A percentile compares a stretch with the other conserved stretches of the same genome.
Conservation (phyloP, 1,139 yeast species). For the Saccharomyces hybrid region DNA sequence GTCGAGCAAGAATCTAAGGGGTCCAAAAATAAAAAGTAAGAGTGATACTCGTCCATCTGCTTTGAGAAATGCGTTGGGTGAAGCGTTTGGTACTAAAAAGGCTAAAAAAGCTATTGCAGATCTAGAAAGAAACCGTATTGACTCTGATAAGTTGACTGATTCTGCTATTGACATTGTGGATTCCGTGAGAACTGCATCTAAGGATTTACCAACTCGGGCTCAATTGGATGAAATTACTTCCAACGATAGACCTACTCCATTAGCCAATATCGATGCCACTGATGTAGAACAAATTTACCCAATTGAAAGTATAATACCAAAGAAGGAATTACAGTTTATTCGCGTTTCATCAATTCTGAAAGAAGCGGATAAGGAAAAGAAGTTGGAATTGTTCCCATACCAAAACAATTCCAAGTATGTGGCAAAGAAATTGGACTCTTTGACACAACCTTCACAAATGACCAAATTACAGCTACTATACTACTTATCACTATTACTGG, state of each 20-base stretch:
- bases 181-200: conserved; percentile 63
- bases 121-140: conserved; percentile 76
- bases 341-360: conserved; percentile 51
- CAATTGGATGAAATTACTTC: conserved; percentile 44
- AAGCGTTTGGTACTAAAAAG: conserved; percentile 93
- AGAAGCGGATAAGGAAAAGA: conserved; percentile 43
- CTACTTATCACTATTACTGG: conserved; percentile 72
- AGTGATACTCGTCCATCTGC: conserved; percentile 45
- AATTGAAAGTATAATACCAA: conserved; percentile 59
- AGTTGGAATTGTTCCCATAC: conserved; percentile 56
- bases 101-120: conserved; percentile 87
- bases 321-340: conserved; percentile 54
- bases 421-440: conserved; percentile 39
- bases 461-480: conserved; percentile 62
- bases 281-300: conserved; percentile 79
- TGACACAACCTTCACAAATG: conserved; percentile 42
- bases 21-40: conserved; percentile 54
- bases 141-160: conserved; percentile 68
- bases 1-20: conserved; percentile 43
- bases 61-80: conserved; percentile 81
- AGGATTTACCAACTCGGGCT: conserved; percentile 61
- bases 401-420: conserved; percentile 46
- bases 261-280: conserved; percentile 67
- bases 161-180: conserved; percentile 78
- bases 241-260: conserved; percentile 77